Evolutionary conservation across 2,329 filamentous ascomycete genomes (phyloP).

Genomic region (Achaetomium macrosporum): DNA sequence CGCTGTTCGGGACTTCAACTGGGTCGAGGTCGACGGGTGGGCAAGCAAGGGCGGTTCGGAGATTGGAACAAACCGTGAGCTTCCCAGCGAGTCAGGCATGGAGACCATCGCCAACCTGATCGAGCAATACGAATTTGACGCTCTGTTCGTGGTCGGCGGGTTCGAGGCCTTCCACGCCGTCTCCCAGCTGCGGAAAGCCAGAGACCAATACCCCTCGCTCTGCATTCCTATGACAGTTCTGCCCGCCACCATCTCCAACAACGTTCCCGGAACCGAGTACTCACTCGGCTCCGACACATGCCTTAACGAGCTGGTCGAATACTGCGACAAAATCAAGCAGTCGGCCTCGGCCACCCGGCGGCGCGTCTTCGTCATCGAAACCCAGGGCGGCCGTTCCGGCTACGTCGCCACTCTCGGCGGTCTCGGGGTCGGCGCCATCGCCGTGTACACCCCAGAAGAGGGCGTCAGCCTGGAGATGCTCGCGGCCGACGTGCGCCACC

Average conservation of each 20-base stretch:
- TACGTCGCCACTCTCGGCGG: conserved; percentile 90
- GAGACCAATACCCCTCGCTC: conserved; percentile 72
- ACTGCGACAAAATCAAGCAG: conserved; percentile 97
- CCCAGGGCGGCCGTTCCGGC: conserved; percentile 88
- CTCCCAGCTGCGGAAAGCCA: conserved; percentile 76
- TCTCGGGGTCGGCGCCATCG: conserved; percentile 82
- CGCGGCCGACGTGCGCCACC: conserved; percentile 78
- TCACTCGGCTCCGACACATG: conserved; percentile 95
- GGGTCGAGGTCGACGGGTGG: conserved; percentile 94
- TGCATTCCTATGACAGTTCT: conserved; percentile 89
- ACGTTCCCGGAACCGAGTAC: conserved; percentile 96
- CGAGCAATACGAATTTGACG: conserved; percentile 81
- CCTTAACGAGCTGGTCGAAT: conserved; percentile 87
- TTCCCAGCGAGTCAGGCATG: conserved; percentile 80
- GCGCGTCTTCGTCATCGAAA: conserved; percentile 95
- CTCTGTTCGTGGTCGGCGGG: conserved; percentile 84
- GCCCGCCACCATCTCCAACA: conserved; percentile 97
- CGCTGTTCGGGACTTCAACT: conserved; percentile 77
- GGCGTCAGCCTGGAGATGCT: conserved; percentile 93
- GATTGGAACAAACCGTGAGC: conserved; percentile 93
- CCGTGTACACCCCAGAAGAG: conserved; percentile 96
- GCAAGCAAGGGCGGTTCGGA: conserved; percentile 95
- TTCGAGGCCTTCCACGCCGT: conserved; percentile 96
- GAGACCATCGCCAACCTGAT: conserved; percentile 77
- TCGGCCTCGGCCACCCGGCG: conserved; percentile 90